Conservation (phyloP, 1,284 basidiomycete genomes). For the Pholiota adiposa region DNA sequence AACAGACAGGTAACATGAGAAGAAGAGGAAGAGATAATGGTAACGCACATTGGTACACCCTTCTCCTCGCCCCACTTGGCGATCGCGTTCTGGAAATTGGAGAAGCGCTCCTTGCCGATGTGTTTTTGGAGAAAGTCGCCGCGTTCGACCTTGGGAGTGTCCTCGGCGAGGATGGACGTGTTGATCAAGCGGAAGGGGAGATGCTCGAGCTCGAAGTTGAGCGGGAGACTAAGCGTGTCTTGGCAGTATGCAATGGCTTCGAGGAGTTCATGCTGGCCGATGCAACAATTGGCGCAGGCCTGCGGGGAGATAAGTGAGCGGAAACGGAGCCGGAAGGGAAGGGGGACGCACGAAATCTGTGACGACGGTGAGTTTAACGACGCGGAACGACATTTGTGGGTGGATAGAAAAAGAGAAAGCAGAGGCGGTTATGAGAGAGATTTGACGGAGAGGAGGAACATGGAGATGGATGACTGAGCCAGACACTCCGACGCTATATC, state of each 20-base stretch:
- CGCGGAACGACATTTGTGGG: conserved; percentile 50
- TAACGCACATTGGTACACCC: conserved; percentile 65
- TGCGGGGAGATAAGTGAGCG: conserved; percentile 29
- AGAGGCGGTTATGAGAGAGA: conserved; percentile 27
- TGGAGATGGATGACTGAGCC: conserved; percentile 33
- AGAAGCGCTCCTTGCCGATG: conserved; percentile 62
- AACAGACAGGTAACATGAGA: neutral
- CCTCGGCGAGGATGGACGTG: conserved; percentile 49
- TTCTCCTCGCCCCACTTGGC: conserved; percentile 59
- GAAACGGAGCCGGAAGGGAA: neutral
- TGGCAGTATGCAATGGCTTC: conserved; percentile 65
- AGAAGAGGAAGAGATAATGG: neutral
- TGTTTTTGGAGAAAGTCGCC: conserved; percentile 53
- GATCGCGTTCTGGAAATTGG: conserved; percentile 51
- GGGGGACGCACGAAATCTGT: conserved; percentile 66
- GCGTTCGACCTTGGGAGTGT: conserved; percentile 49
- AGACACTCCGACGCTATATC: conserved; percentile 8
- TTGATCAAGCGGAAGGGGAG: conserved; percentile 71
- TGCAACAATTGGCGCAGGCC: conserved; percentile 77
- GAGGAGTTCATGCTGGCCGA: conserved; percentile 73
- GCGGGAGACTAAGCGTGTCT: conserved; percentile 61
- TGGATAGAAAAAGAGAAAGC: conserved; percentile 10
- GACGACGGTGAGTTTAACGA: conserved; percentile 69
- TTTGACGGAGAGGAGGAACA: conserved; percentile 29
- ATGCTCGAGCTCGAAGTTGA: conserved; percentile 75